Percentiles rank a stretch among this genome's conserved stretches.
Evolutionary conservation across 768 basidiomycete genomes (phyloP).

Genomic region (Tubosaeta brunneosetosa): DNA sequence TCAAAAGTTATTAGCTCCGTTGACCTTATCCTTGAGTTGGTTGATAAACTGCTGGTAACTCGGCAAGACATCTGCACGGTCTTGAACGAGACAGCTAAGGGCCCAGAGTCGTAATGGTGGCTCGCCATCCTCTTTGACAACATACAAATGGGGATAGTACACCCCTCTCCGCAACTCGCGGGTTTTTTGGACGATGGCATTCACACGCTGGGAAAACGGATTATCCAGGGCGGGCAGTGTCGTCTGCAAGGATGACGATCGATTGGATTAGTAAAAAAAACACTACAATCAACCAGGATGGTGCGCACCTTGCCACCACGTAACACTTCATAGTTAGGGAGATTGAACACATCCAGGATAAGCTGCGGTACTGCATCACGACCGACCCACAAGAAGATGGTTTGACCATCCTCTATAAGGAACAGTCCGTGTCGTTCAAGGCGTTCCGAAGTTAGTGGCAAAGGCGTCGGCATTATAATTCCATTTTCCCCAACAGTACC

Average conservation of each 20-base stretch:
- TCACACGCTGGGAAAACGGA: conserved; percentile 91
- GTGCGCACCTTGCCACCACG: conserved; percentile 82
- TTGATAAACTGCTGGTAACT: conserved; percentile 95
- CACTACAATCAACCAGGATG: not conserved
- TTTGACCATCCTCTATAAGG: conserved; percentile 96
- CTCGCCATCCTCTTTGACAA: conserved; percentile 98
- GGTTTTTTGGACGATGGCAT: conserved; percentile 90
- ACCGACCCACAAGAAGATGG: conserved; percentile 98
- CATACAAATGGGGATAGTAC: conserved; percentile 90
- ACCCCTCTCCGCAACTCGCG: conserved; percentile 90
- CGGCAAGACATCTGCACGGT: conserved; percentile 89
- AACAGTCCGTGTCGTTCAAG: conserved; percentile 93
- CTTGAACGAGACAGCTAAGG: conserved; percentile 89
- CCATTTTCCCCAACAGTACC: conserved; percentile 90
- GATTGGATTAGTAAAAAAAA: not conserved
- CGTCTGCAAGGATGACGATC: conserved; percentile 41
- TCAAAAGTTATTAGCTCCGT: conserved; percentile 33
- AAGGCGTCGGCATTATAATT: conserved; percentile 78
- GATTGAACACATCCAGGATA: conserved; percentile 88
- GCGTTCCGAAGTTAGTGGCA: conserved; percentile 92
- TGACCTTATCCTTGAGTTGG: conserved; percentile 80
- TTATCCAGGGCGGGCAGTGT: conserved; percentile 91
- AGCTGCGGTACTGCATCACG: conserved; percentile 96
- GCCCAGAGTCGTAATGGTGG: conserved; percentile 94
- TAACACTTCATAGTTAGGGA: conserved; percentile 82